Evolutionary conservation across 768 basidiomycete genomes (phyloP), one percentile per base, ranked within the genome.

Genomic region (Lactarius psammicola): DNA sequence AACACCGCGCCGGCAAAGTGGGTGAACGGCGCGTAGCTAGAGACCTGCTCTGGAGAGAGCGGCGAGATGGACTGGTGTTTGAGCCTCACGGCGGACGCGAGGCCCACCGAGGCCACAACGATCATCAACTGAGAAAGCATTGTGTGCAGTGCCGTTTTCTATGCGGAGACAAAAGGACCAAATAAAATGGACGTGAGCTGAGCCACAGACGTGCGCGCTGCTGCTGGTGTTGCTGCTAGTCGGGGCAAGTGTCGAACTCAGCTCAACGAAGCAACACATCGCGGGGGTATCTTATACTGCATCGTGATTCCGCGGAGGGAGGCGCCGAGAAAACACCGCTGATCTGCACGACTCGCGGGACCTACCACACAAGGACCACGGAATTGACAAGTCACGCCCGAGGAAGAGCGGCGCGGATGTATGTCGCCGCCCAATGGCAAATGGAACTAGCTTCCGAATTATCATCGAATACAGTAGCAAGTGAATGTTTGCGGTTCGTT

Each of bases 1-100:
- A 83, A 82, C 2, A 76, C 84, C 8, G 83, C 71, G 46, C 80
- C 79, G 2, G 85, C 83, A 69, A 80, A 85, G 60, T 72, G 76
- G 0, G 82, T 80, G 74, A 80, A 86, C 0, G 84, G 78, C 42
- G 70, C 79, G 72, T 79, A 86, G 15, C 69, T 40, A 8, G 76
- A 68, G 8, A 86, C 78, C 68, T 84, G 76, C 0, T 11, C 8
- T 11, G 28, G 13, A 17, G 62, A 40, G 42, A 60, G 49, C n/a
- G 40, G 49, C n/a, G 59, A 15, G 55, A 57, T 60, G 20, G 62
- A 38, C 49, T 49, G 42, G 23, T 28, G 33, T 23, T 17, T 23
- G 4, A 15, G 1, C 10, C 4, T 0, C 1, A 7, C 11, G 6
- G 53, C 31, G 28, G 53, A 44, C 4, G 40, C 59, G 15, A 65